Percentiles rank a stretch among this genome's conserved stretches.
Evolutionary conservation across 2,329 filamentous ascomycete species (phyloP).

Genomic region (Colletotrichum falcatum): DNA sequence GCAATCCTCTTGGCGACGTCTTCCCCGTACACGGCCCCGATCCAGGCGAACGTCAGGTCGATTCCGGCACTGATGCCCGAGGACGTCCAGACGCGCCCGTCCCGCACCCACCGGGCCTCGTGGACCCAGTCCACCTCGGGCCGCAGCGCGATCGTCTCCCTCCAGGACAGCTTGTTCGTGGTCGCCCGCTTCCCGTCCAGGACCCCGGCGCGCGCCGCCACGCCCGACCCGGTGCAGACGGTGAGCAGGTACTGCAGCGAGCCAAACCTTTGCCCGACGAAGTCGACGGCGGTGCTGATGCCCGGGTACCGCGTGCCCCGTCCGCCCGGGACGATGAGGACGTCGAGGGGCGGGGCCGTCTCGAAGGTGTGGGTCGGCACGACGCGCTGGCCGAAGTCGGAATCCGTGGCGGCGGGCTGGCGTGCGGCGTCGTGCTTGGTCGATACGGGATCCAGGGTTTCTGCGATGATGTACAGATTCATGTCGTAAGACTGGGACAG

Average conservation of each 20-base stretch:
- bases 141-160: constrained; percentile 53
- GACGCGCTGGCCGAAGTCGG: constrained; percentile 39
- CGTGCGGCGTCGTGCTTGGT: constrained; percentile 17
- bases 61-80: constrained; percentile 71
- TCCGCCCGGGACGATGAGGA: constrained; percentile 68
- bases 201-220: constrained; percentile 64
- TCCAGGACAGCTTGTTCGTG: constrained; percentile 66
- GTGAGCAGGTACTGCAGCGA: constrained; percentile 63
- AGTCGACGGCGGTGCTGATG: constrained; percentile 52
- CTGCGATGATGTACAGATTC: constrained; percentile 42
- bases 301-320: constrained; percentile 53
- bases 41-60: constrained; percentile 69
- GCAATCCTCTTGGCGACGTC: constrained; percentile 62
- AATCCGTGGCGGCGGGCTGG: not conserved
- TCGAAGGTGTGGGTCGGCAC: constrained; percentile 56
- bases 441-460: constrained; percentile 38
- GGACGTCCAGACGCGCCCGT: constrained; percentile 69
- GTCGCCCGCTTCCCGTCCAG: constrained; percentile 67
- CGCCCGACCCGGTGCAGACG: constrained; percentile 67
- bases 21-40: constrained; percentile 65
- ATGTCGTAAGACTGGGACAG: constrained; percentile 38
- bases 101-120: constrained; percentile 67
- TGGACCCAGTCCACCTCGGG: constrained; percentile 63
- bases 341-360: constrained; percentile 60
- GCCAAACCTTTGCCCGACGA: constrained; percentile 53